phyloP scores from a whole-genome alignment of 306 rosid genomes.

The Vigna reflexopilosa region DNA sequence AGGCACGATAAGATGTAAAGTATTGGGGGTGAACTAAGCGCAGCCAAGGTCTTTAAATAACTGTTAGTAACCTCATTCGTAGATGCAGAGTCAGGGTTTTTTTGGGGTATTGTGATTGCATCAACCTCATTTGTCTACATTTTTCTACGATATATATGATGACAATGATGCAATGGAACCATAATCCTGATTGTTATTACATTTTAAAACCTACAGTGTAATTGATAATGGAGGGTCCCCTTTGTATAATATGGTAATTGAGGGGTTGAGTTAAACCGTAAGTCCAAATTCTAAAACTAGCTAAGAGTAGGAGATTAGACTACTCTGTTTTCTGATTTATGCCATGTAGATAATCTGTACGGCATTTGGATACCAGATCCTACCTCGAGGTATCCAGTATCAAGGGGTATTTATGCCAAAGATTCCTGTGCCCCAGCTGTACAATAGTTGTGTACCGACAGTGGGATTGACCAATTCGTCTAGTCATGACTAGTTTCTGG shows the following conservation, averaged over 20 bases:
- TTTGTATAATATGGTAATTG: background rate
- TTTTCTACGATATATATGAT: background rate
- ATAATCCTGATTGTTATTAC: too few relatives aligned
- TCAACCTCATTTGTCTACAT: background rate
- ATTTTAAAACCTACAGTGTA: background rate
- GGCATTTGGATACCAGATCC: conserved; percentile 3
- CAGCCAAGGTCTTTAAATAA: background rate
- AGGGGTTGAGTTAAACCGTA: too few relatives aligned
- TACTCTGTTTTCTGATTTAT: background rate
- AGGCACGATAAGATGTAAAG: background rate
- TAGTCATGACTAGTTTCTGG: background rate
- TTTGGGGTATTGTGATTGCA: background rate
- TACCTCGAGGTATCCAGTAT: background rate
- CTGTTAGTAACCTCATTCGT: background rate
- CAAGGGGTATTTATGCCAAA: background rate
- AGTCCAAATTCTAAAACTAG: background rate
- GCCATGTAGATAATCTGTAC: background rate
- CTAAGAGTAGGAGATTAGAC: background rate
- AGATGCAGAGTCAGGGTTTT: background rate
- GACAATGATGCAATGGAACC: background rate
- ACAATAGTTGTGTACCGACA: background rate
- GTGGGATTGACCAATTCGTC: background rate
- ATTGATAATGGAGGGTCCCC: background rate
- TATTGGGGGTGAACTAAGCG: background rate
- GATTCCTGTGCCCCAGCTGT: background rate